These are phyloP conservation scores for Candida sp. DNA, from an alignment of 1,139 yeast species.

Conservation along the genomic window DNA sequence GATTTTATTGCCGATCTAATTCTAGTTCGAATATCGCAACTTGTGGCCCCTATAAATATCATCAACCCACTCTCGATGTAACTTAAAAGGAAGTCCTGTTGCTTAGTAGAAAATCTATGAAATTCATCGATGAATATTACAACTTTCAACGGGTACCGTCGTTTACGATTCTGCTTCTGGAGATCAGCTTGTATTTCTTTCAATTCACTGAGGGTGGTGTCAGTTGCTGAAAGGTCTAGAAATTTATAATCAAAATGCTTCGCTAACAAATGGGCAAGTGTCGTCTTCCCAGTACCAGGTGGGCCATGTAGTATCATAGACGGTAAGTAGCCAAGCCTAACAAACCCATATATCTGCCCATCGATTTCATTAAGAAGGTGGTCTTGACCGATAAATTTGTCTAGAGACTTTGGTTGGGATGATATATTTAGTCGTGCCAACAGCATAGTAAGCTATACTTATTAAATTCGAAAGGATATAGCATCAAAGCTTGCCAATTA, in stretches of 20 bases:
- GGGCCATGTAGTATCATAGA: slow-evolving; percentile 45
- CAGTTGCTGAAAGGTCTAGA: slow-evolving; percentile 40
- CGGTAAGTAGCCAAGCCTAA: slow-evolving; percentile 37
- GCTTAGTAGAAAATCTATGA: slow-evolving; percentile 36
- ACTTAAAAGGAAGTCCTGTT: slow-evolving; percentile 42
- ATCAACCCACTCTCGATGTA: slow-evolving; percentile 38
- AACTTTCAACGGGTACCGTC: slow-evolving; percentile 20
- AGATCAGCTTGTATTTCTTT: slow-evolving; percentile 22
- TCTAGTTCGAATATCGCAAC: slow-evolving; percentile 26
- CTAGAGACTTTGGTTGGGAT: slow-evolving; percentile 19
- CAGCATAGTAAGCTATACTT: neutral
- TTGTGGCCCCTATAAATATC: slow-evolving; percentile 46
- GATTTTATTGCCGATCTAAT: slow-evolving; percentile 38
- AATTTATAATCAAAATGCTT: slow-evolving; percentile 31
- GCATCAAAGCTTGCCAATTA: neutral
- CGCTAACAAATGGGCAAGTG: slow-evolving; percentile 38
- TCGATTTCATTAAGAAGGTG: slow-evolving; percentile 25
- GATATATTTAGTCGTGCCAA: slow-evolving; percentile 12
- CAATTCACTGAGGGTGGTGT: slow-evolving; percentile 27
- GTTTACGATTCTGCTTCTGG: slow-evolving; percentile 18
- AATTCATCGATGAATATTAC: slow-evolving; percentile 44
- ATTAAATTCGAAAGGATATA: neutral
- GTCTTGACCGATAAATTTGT: slow-evolving; percentile 34
- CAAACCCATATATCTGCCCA: slow-evolving; percentile 30
- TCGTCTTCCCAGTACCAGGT: slow-evolving; percentile 47